phyloP scores from a whole-genome alignment of 1,139 yeast species.

The Candida sp. region DNA sequence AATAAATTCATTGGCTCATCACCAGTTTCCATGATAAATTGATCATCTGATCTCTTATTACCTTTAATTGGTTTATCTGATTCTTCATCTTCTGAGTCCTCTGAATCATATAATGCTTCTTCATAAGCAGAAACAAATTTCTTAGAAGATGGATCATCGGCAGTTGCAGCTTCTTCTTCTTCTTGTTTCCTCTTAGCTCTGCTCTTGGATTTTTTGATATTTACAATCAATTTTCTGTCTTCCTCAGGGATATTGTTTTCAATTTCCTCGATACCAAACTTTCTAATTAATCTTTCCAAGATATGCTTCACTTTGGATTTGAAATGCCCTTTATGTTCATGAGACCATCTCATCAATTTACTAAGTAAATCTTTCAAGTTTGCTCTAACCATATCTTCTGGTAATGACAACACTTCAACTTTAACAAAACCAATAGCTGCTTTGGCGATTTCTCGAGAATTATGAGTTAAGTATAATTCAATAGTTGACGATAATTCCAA shows the following conservation, averaged over 20 bases:
- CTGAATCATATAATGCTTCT: conserved; percentile 68
- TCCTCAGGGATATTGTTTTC: conserved; percentile 84
- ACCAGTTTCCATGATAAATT: conserved; percentile 72
- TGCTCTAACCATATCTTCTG: conserved; percentile 70
- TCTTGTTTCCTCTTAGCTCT: conserved; percentile 76
- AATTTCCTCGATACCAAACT: conserved; percentile 80
- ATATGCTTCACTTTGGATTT: conserved; percentile 90
- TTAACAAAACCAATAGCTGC: conserved; percentile 94
- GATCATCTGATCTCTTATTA: conserved; percentile 37
- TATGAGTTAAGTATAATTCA: conserved; percentile 85
- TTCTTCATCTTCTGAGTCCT: conserved; percentile 46
- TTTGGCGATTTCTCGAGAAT: conserved; percentile 90
- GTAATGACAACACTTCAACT: conserved; percentile 82
- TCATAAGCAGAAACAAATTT: conserved; percentile 82
- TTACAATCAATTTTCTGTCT: conserved; percentile 76
- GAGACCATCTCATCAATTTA: conserved; percentile 87
- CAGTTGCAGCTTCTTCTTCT: conserved; percentile 21
- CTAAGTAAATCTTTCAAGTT: conserved; percentile 64
- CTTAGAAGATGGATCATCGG: conserved; percentile 18
- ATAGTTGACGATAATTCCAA: conserved; percentile 84
- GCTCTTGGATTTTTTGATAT: conserved; percentile 81
- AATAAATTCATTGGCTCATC: conserved; percentile 88
- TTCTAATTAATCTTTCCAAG: conserved; percentile 84
- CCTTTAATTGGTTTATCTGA: conserved; percentile 21
- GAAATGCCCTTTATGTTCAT: conserved; percentile 94